A percentile compares a stretch with the other conserved stretches of the same genome.
phyloP scores from a whole-genome alignment of 139 green algal species.

The Diplosphaera chodatii region DNA sequence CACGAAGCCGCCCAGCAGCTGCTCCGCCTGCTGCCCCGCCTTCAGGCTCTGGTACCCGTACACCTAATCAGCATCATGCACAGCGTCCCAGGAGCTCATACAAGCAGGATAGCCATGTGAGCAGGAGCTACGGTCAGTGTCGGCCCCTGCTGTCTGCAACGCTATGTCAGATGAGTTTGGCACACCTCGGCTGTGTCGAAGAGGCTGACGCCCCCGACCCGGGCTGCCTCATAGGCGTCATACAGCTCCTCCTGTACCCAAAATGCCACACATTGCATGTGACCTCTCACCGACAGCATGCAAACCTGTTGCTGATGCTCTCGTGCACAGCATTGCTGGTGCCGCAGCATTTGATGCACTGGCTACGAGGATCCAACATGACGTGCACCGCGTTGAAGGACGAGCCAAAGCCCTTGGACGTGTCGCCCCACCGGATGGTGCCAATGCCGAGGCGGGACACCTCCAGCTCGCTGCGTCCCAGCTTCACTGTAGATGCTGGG shows the following conservation, averaged over 20 bases:
- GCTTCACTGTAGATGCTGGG: conserved; percentile 2
- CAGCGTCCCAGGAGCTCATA: not conserved
- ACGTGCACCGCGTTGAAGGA: conserved; percentile 11
- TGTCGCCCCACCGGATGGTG: conserved; percentile 39
- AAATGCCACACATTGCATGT: not conserved
- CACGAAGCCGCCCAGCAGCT: conserved; percentile 29
- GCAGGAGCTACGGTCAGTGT: too few relatives aligned
- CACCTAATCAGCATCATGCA: conserved; percentile 7
- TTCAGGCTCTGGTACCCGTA: conserved; percentile 54
- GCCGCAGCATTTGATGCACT: too few relatives aligned
- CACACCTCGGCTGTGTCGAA: conserved; percentile 63
- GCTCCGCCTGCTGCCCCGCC: conserved; percentile 25
- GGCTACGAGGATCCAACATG: not conserved
- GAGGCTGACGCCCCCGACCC: conserved; percentile 39
- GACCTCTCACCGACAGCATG: too few relatives aligned
- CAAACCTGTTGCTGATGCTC: too few relatives aligned
- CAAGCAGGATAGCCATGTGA: not conserved
- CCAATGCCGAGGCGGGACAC: conserved; percentile 24
- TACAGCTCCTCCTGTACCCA: conserved; percentile 21
- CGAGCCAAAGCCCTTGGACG: conserved; percentile 16
- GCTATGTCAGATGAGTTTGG: too few relatives aligned
- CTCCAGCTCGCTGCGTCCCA: conserved; percentile 11
- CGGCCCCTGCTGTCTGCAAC: too few relatives aligned
- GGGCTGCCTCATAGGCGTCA: conserved; percentile 24
- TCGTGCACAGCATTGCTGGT: not conserved